Conservation (phyloP, 805 yeast genomes). For the Sungouiella blattae region DNA sequence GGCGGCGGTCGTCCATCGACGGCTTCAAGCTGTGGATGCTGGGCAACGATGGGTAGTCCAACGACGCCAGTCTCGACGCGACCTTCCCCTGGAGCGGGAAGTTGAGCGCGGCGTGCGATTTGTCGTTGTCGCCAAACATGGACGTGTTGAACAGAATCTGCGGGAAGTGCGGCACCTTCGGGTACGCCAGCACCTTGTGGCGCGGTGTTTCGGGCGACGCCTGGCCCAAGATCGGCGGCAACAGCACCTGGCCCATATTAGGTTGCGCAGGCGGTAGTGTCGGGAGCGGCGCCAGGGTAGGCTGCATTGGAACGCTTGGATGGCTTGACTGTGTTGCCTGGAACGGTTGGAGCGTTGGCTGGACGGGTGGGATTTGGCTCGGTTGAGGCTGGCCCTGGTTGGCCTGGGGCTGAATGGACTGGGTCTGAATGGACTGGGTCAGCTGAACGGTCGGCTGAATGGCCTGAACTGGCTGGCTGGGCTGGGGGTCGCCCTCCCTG, state of each 20-base stretch:
- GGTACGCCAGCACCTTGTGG: conserved; percentile 7
- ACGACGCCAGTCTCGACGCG: conserved; percentile 3
- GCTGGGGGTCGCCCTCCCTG: too few species aligned
- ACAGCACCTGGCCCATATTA: too few species aligned
- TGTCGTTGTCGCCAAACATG: conserved; percentile 25
- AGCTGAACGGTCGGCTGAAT: too few species aligned
- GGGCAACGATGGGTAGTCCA: too few species aligned
- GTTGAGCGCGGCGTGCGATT: not conserved
- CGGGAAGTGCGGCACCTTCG: conserved; percentile 22
- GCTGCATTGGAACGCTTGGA: not conserved
- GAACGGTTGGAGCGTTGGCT: not conserved
- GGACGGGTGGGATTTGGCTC: not conserved
- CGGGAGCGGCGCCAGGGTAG: too few species aligned
- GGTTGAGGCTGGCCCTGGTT: too few species aligned
- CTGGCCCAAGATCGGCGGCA: not conserved
- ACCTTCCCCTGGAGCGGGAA: not conserved
- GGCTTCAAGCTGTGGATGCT: conserved; percentile 4
- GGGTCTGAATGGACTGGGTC: too few species aligned
- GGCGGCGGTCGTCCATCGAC: conserved; percentile 7
- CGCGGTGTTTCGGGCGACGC: conserved; percentile 1
- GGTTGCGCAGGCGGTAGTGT: not conserved
- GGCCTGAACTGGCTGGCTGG: too few species aligned
- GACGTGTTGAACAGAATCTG: conserved; percentile 41
- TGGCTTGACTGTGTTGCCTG: not conserved
- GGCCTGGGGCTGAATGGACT: not conserved